Conservation (phyloP, 2,329 filamentous ascomycete genomes). For the Botrytis squamosa region DNA sequence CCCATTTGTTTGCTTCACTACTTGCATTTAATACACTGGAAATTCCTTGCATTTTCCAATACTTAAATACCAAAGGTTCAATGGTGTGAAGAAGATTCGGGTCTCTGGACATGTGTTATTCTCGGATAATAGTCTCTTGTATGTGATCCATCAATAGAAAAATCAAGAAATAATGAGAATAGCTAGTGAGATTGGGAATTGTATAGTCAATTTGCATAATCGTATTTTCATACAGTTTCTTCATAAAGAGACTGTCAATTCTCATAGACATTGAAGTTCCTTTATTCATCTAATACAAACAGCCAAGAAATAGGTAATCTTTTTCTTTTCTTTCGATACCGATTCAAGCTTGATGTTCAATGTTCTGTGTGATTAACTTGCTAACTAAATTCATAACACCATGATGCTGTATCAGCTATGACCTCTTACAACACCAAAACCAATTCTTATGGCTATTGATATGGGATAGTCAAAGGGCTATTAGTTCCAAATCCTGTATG, state of each 20-base stretch:
- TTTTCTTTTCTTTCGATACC: background rate
- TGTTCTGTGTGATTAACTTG: background rate
- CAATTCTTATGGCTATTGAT: background rate
- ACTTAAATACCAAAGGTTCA: background rate
- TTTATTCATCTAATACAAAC: background rate
- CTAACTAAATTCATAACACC: background rate
- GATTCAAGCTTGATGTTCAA: background rate
- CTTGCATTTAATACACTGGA: background rate
- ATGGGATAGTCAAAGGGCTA: rapidly evolving
- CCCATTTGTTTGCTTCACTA: background rate
- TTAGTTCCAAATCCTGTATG: background rate
- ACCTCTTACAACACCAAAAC: rapidly evolving
- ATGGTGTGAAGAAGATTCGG: rapidly evolving
- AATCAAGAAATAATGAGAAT: rapidly evolving
- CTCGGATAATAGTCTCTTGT: background rate
- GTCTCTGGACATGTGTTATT: background rate
- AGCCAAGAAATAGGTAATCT: background rate
- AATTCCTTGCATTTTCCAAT: background rate
- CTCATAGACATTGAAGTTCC: background rate
- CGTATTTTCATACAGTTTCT: rapidly evolving
- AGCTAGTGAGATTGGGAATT: rapidly evolving
- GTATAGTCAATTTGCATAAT: rapidly evolving
- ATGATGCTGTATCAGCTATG: background rate
- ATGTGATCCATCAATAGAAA: background rate
- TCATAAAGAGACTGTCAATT: rapidly evolving